Conservation (phyloP, 345 rosid species). For the Eucalyptus regnans region DNA sequence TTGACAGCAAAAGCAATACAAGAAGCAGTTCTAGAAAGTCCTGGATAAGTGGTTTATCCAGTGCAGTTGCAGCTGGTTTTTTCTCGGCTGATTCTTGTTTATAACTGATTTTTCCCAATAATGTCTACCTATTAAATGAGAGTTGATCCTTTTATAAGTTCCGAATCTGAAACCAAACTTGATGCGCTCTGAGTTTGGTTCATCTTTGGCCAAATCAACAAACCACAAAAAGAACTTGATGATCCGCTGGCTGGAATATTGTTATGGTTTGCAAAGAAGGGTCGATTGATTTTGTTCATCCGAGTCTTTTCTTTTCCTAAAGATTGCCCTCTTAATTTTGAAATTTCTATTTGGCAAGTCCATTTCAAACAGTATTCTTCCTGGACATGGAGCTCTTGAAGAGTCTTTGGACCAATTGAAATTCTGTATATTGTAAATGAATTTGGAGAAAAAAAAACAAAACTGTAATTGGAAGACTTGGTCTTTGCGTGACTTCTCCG, state of each 20-base stretch:
- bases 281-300: background rate
- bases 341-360: background rate
- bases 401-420: background rate
- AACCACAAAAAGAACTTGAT: background rate
- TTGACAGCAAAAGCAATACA: background rate
- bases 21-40: background rate
- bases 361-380: background rate
- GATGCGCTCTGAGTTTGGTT: background rate
- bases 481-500: background rate
- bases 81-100: background rate
- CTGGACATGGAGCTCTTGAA: background rate
- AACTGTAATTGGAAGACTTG: background rate
- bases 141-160: background rate
- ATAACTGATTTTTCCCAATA: background rate
- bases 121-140: background rate
- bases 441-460: background rate
- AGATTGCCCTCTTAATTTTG: background rate
- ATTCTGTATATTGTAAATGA: background rate
- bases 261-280: background rate
- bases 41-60: background rate
- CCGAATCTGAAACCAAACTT: background rate
- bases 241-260: background rate
- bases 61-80: background rate
- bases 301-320: background rate
- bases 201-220: background rate